Evolutionary conservation across 768 basidiomycete species (phyloP).

Genomic region (Dioszegia crocea): DNA sequence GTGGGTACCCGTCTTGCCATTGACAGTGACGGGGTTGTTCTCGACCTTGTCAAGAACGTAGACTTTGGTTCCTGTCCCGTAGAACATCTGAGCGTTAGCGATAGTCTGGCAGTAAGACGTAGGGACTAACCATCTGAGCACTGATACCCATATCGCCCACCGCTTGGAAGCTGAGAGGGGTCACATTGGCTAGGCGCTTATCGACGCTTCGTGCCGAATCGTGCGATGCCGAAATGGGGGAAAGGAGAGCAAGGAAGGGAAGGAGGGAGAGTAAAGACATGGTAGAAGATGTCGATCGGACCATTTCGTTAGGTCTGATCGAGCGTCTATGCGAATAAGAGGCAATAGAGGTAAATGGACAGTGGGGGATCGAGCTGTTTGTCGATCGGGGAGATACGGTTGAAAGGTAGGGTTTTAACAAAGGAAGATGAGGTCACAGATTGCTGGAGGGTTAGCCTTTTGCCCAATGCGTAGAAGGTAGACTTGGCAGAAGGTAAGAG

Average conservation of each 20-base stretch:
- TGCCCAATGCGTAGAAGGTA: too few species aligned
- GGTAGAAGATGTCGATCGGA: not conserved
- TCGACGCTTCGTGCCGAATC: constrained; percentile 10
- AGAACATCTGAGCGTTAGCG: constrained; percentile 28
- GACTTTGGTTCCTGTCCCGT: constrained; percentile 58
- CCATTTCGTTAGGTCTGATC: constrained; percentile 3
- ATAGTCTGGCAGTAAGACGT: not conserved
- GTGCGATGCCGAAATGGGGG: constrained; percentile 8
- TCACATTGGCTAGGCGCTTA: constrained; percentile 14
- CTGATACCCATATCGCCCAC: constrained; percentile 45
- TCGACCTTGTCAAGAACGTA: constrained; percentile 74
- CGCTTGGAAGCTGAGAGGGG: constrained; percentile 26
- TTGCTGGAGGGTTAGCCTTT: too few species aligned
- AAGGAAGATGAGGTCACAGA: too few species aligned
- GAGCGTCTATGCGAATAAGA: not conserved
- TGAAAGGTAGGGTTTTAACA: not conserved
- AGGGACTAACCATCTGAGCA: constrained; percentile 47
- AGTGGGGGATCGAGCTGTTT: too few species aligned
- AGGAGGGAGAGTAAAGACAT: constrained; percentile 24
- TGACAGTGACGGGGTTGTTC: constrained; percentile 46
- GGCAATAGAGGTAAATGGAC: too few species aligned
- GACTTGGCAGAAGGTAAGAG: not conserved
- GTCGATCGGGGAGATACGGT: too few species aligned
- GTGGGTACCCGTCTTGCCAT: constrained; percentile 51
- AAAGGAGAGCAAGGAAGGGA: constrained; percentile 28